Conservation (phyloP, 116 monocot species). For the Posidonia oceanica region DNA sequence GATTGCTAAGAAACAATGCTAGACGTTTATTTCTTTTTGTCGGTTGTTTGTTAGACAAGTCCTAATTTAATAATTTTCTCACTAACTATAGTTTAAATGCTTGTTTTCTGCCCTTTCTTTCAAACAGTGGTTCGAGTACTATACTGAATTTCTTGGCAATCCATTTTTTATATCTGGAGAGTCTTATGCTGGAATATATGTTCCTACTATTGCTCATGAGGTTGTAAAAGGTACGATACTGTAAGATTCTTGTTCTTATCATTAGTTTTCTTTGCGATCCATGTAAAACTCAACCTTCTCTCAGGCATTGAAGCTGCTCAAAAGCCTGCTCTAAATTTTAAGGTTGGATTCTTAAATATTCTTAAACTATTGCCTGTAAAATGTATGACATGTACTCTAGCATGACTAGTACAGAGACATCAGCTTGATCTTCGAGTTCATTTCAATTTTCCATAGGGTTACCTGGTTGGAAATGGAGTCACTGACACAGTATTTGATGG, state of each 20-base stretch:
- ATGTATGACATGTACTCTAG: too few species aligned
- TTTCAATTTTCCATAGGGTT: conserved; percentile 34
- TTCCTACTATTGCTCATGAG: conserved; percentile 57
- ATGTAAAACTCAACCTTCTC: background rate
- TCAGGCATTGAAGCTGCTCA: conserved; percentile 54
- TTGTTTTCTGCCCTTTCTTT: background rate
- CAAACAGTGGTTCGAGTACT: conserved; percentile 67
- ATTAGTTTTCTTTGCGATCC: background rate
- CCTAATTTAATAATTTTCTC: background rate
- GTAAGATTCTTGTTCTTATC: background rate
- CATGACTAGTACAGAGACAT: too few species aligned
- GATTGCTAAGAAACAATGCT: too few species aligned
- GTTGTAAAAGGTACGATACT: conserved; percentile 47
- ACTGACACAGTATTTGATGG: conserved; percentile 59
- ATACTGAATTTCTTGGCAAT: conserved; percentile 71
- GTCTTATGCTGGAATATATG: conserved; percentile 78
- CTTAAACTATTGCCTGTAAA: too few species aligned
- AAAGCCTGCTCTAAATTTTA: conserved; percentile 62
- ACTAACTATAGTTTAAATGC: background rate
- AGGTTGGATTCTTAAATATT: conserved; percentile 24
- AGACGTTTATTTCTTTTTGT: too few species aligned
- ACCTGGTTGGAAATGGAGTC: conserved; percentile 72
- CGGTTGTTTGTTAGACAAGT: background rate
- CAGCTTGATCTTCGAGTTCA: background rate
- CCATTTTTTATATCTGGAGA: conserved; percentile 71